phyloP scores from a whole-genome alignment of 2,329 filamentous ascomycete species.

The Aspergillus sojae region DNA sequence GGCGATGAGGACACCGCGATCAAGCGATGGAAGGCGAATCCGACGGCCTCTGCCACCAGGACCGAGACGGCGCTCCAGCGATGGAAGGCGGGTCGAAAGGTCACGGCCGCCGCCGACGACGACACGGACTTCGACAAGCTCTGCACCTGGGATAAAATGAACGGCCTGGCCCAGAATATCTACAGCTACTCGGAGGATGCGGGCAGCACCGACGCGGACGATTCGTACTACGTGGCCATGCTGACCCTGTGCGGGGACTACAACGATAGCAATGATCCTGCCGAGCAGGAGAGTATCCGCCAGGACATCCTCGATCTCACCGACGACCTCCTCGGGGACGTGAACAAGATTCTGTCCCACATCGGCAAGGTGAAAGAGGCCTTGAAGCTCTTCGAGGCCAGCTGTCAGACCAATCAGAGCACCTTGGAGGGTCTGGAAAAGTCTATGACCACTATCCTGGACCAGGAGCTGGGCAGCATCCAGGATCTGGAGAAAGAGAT shows the following conservation, averaged over 20 bases:
- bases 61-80: not conserved
- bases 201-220: not conserved
- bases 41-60: too few species aligned
- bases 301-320: not conserved
- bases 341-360: not conserved
- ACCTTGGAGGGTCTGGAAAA: constrained; percentile 1
- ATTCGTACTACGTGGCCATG: not conserved
- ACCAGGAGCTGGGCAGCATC: not conserved
- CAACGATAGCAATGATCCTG: not conserved
- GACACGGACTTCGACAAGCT: not conserved
- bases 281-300: not conserved
- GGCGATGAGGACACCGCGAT: not conserved
- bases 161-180: not conserved
- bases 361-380: not conserved
- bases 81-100: not conserved
- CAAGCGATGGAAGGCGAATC: too few species aligned
- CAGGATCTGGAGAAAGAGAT: not conserved
- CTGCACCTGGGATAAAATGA: not conserved
- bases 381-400: not conserved
- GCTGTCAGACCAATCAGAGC: not conserved
- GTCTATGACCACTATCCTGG: constrained; percentile 1
- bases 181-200: not conserved
- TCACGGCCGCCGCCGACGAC: not conserved
- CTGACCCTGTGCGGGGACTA: not conserved
- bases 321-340: not conserved